These are phyloP conservation scores for Eucalyptus microcorys DNA, from an alignment of 345 rosid species.

Conservation along the genomic window DNA sequence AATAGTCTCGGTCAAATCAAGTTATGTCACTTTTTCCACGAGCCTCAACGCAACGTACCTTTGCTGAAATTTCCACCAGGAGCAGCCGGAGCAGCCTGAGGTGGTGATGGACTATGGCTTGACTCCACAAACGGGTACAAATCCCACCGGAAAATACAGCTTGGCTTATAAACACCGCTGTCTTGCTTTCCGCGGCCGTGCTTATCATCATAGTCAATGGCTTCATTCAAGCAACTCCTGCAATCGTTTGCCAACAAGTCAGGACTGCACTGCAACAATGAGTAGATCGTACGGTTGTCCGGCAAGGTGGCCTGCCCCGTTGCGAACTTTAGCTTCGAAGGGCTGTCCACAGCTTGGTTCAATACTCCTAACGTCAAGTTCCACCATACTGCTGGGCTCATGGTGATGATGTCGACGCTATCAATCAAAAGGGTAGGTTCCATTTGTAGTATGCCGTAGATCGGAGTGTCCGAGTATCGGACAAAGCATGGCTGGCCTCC, in stretches of 20 bases:
- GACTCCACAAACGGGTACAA: slow-evolving; percentile 22
- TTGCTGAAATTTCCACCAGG: no score
- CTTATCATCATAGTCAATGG: not conserved
- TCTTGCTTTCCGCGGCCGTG: slow-evolving; percentile 15
- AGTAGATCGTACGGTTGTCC: slow-evolving; percentile 3
- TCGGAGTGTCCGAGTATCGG: slow-evolving; percentile 14
- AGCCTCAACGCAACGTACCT: not conserved
- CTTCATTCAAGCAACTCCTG: slow-evolving; percentile 6
- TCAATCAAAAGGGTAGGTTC: not conserved
- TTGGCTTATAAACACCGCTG: slow-evolving; percentile 21
- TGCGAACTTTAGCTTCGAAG: slow-evolving; percentile 16
- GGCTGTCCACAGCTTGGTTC: slow-evolving; percentile 2
- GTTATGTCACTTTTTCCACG: not conserved
- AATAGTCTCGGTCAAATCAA: not conserved
- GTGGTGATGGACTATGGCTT: not conserved
- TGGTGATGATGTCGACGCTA: not conserved
- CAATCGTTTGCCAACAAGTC: slow-evolving; percentile 29
- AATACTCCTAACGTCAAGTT: slow-evolving; percentile 1
- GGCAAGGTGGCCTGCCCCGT: slow-evolving; percentile 8
- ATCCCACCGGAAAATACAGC: slow-evolving; percentile 40
- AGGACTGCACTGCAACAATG: slow-evolving; percentile 43
- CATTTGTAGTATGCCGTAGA: slow-evolving; percentile 13
- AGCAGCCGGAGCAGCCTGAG: not conserved
- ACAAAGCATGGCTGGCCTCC: slow-evolving; percentile 11
- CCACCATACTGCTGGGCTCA: slow-evolving; percentile 13